Conservation (phyloP, 139 green algal species). For the Chlamydomonas incerta region DNA sequence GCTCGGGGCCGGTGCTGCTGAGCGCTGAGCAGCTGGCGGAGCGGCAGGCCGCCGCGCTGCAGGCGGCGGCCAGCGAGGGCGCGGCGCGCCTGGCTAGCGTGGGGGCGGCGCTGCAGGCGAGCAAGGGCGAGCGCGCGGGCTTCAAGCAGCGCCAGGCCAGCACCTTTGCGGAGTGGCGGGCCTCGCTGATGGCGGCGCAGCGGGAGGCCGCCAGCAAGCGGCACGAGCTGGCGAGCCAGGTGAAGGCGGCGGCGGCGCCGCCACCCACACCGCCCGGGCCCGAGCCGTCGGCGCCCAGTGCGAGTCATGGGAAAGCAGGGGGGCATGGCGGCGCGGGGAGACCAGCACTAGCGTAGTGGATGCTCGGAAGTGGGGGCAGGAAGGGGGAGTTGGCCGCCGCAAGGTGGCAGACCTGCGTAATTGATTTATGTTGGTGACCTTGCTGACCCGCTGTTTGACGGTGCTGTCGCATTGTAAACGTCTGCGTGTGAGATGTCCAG, state of each 20-base stretch:
- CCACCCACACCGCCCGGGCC: neutral
- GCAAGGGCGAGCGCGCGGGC: conserved; percentile 12
- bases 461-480: no score
- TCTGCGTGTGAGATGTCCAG: no score
- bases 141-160: conserved; percentile 14
- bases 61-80: conserved; percentile 11
- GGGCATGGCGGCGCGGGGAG: no score
- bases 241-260: conserved; percentile 10
- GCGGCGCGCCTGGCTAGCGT: neutral
- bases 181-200: neutral
- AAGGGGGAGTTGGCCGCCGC: no score
- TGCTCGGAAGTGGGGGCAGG: no score
- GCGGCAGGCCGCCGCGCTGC: neutral
- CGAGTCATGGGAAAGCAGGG: neutral
- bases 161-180: conserved; percentile 52
- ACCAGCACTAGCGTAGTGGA: neutral
- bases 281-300: neutral
- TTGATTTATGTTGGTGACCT: no score
- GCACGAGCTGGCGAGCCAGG: conserved; percentile 9
- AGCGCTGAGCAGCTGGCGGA: conserved; percentile 23
- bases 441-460: no score
- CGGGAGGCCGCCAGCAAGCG: conserved; percentile 11
- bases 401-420: no score
- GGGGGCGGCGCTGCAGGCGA: conserved; percentile 12
- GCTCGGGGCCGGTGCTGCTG: neutral